phyloP scores from a whole-genome alignment of 2,329 filamentous ascomycete species.

The Pseudogymnoascus sp. region DNA sequence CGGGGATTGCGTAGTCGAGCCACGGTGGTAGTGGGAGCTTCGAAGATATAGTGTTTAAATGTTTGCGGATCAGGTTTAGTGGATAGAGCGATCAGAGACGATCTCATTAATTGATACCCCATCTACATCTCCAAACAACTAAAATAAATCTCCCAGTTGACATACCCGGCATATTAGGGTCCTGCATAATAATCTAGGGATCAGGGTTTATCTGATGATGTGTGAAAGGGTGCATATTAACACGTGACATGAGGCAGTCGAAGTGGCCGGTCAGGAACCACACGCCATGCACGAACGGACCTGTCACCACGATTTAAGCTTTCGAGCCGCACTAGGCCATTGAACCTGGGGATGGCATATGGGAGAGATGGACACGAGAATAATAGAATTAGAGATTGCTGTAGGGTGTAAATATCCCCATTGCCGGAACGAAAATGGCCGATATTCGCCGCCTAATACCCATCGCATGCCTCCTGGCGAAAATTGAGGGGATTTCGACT shows the following conservation, averaged over 20 bases:
- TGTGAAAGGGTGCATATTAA: neutral
- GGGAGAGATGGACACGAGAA: neutral
- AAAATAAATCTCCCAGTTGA: neutral
- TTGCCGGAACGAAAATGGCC: neutral
- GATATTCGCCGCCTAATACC: neutral
- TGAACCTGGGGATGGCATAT: neutral
- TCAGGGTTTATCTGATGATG: neutral
- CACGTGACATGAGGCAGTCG: neutral
- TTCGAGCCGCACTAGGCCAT: conserved; percentile 10
- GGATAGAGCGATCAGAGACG: neutral
- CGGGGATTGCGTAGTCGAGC: neutral
- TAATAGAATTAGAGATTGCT: neutral
- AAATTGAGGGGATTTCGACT: neutral
- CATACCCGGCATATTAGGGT: neutral
- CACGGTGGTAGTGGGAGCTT: neutral
- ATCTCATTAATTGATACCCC: neutral
- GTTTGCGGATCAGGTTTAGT: no score
- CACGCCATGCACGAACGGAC: neutral
- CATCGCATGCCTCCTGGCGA: neutral
- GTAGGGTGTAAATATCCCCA: neutral
- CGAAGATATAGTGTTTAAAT: neutral
- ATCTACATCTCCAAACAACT: neutral
- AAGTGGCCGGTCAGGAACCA: neutral
- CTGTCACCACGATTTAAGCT: conserved; percentile 8
- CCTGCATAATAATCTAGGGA: neutral